These are phyloP conservation scores for Drechslerella stenobrocha DNA, from an alignment of 2,329 filamentous ascomycete species.

Conservation along the genomic window DNA sequence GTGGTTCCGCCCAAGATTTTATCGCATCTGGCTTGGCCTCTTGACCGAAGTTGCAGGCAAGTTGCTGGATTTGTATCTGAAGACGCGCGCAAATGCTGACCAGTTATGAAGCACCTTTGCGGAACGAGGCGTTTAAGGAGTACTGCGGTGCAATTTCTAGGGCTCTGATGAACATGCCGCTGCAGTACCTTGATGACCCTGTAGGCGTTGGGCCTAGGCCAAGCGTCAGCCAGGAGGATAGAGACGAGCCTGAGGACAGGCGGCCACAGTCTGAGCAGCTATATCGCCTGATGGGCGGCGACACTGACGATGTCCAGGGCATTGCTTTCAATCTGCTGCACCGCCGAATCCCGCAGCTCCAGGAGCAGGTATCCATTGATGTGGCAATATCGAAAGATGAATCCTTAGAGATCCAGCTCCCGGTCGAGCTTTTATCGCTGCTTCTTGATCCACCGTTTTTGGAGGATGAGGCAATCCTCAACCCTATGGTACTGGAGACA, in stretches of 20 bases:
- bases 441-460: slow-evolving; percentile 74
- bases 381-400: slow-evolving; percentile 61
- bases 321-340: slow-evolving; percentile 81
- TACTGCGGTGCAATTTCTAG: slow-evolving; percentile 62
- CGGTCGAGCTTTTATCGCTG: slow-evolving; percentile 81
- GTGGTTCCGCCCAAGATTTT: slow-evolving; percentile 39
- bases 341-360: slow-evolving; percentile 72
- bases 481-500: slow-evolving; percentile 68
- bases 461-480: slow-evolving; percentile 56
- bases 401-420: slow-evolving; percentile 67
- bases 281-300: slow-evolving; percentile 74
- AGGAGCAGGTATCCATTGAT: slow-evolving; percentile 82
- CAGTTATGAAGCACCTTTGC: slow-evolving; percentile 59
- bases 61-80: slow-evolving; percentile 24
- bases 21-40: slow-evolving; percentile 56
- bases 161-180: slow-evolving; percentile 67
- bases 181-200: slow-evolving; percentile 66
- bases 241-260: slow-evolving; percentile 36
- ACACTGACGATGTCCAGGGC: slow-evolving; percentile 74
- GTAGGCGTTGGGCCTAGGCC: slow-evolving; percentile 57
- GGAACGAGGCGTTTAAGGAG: slow-evolving; percentile 69
- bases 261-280: slow-evolving; percentile 43
- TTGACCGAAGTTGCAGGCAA: slow-evolving; percentile 57
- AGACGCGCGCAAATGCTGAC: slow-evolving; percentile 53
- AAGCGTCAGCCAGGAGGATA: slow-evolving; percentile 30